Evolutionary conservation across 441 rosid species (phyloP).

Genomic region (Kokia cookei): DNA sequence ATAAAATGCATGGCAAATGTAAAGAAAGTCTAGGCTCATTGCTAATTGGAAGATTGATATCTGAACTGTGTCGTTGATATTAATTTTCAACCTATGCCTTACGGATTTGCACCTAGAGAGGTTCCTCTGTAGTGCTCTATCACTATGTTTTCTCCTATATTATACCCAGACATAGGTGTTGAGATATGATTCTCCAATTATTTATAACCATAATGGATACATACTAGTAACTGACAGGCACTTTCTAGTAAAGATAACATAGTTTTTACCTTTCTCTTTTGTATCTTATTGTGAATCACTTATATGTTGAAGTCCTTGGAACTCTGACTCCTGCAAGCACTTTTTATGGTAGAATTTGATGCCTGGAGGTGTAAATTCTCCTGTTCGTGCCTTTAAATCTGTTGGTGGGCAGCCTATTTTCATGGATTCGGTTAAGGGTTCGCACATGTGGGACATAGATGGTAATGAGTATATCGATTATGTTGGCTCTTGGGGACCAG

Average conservation of each 20-base stretch:
- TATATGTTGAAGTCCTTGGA: not conserved
- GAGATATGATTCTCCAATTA: not conserved
- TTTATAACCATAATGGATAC: not conserved
- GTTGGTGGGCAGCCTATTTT: conserved; percentile 92
- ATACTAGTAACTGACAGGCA: not conserved
- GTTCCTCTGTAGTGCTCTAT: not conserved
- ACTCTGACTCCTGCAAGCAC: not conserved
- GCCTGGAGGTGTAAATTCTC: conserved; percentile 98
- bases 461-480: conserved; percentile 88
- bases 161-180: not conserved
- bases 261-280: not conserved
- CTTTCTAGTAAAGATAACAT: not conserved
- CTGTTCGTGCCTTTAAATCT: conserved; percentile 92
- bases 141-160: not conserved
- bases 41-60: not conserved
- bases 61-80: not conserved
- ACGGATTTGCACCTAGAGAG: not conserved
- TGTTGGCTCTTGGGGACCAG: conserved; percentile 96
- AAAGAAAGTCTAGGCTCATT: not conserved
- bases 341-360: conserved; percentile 55
- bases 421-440: conserved; percentile 89
- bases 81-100: not conserved
- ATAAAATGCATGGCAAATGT: not conserved
- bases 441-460: conserved; percentile 91
- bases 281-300: not conserved